phyloP scores from a whole-genome alignment of 2,329 filamentous ascomycete genomes.

The Cordyceps militaris region DNA sequence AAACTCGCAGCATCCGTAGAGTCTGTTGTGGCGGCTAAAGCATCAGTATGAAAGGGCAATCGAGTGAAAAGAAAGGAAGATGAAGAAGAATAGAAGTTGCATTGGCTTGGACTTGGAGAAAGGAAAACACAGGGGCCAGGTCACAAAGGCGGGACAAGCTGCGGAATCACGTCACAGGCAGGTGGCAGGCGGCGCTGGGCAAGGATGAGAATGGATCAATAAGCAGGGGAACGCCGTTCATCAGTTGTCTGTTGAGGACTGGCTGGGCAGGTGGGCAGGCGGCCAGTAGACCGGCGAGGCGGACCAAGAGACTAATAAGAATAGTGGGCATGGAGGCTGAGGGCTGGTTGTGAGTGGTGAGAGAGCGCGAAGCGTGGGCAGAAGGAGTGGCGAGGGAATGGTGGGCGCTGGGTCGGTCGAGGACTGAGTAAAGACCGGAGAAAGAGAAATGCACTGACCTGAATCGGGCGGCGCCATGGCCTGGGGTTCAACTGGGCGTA shows the following conservation, averaged over 20 bases:
- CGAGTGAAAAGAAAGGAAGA: neutral
- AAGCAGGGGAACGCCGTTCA: constrained; percentile 8
- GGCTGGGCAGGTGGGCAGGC: neutral
- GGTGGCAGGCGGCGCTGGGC: constrained; percentile 7
- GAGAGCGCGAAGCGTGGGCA: constrained; percentile 1
- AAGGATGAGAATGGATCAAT: constrained; percentile 10
- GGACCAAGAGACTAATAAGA: constrained; percentile 6
- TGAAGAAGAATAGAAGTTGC: neutral
- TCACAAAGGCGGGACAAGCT: constrained; percentile 11
- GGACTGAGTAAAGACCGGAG: neutral
- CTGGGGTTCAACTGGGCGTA: constrained; percentile 4
- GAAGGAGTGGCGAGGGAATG: constrained; percentile 8
- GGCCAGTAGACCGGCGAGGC: neutral
- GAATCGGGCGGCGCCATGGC: constrained; percentile 4
- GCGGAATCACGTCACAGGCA: constrained; percentile 15
- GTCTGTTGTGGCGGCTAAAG: constrained; percentile 13
- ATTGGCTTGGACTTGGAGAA: neutral
- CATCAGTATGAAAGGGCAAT: constrained; percentile 14
- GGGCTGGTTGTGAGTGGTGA: neutral
- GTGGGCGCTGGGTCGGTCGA: neutral
- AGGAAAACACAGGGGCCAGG: constrained; percentile 1
- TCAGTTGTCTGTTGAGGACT: neutral
- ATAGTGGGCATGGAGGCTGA: constrained; percentile 6
- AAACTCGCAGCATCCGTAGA: neutral
- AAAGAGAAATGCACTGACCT: constrained; percentile 9